Percentiles rank a stretch among this genome's conserved stretches.
phyloP scores from a whole-genome alignment of 2,329 filamentous ascomycete species.

The Fusarium sp. region DNA sequence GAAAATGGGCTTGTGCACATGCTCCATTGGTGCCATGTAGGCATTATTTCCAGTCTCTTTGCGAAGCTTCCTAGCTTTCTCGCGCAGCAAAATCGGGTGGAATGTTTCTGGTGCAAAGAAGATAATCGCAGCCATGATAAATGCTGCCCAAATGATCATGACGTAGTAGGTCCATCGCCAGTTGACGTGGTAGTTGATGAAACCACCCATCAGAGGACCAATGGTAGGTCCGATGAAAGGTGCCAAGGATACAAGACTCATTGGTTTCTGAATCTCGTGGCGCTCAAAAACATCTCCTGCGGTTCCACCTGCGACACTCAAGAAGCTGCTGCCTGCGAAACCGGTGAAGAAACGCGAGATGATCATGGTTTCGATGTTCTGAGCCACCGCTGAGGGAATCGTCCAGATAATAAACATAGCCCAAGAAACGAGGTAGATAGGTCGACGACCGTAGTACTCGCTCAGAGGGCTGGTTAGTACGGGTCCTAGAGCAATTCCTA shows the following conservation, averaged over 20 bases:
- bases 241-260: slow-evolving; percentile 39
- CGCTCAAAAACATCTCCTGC: slow-evolving; percentile 34
- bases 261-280: slow-evolving; percentile 40
- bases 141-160: slow-evolving; percentile 38
- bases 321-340: slow-evolving; percentile 68
- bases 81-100: slow-evolving; percentile 32
- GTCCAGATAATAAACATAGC: slow-evolving; percentile 81
- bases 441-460: slow-evolving; percentile 80
- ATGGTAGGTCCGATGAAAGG: slow-evolving; percentile 41
- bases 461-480: slow-evolving; percentile 72
- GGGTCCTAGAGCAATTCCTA: slow-evolving; percentile 72
- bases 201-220: slow-evolving; percentile 38
- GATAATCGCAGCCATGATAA: slow-evolving; percentile 25
- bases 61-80: slow-evolving; percentile 32
- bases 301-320: slow-evolving; percentile 42
- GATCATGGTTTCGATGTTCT: slow-evolving; percentile 82
- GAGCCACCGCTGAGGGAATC: slow-evolving; percentile 82
- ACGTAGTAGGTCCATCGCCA: slow-evolving; percentile 47
- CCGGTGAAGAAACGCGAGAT: slow-evolving; percentile 82
- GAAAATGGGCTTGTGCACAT: neutral
- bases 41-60: slow-evolving; percentile 26
- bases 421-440: slow-evolving; percentile 82
- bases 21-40: slow-evolving; percentile 27
- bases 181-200: slow-evolving; percentile 35
- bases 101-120: slow-evolving; percentile 42